Evolutionary conservation across 768 basidiomycete genomes (phyloP).

Genomic region (Inosperma sp.): DNA sequence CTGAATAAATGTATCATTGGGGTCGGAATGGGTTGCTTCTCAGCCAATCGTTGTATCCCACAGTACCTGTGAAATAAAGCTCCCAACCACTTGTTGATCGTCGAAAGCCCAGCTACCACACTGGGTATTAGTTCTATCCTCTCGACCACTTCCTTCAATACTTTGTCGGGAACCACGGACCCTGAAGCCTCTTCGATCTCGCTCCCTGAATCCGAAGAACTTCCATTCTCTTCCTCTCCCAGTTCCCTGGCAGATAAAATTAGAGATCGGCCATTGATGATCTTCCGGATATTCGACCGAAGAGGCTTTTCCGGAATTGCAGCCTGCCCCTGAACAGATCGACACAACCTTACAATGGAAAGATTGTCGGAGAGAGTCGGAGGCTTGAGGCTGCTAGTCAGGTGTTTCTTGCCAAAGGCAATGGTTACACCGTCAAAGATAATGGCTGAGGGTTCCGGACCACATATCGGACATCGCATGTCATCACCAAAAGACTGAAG

Average conservation of each 20-base stretch:
- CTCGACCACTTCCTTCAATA: neutral
- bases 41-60: neutral
- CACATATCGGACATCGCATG: constrained; percentile 23
- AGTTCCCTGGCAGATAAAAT: neutral
- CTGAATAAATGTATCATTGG: neutral
- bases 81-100: neutral
- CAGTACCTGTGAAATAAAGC: neutral
- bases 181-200: too few species aligned
- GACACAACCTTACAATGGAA: neutral
- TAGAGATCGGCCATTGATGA: neutral
- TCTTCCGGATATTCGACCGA: neutral
- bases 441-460: constrained; percentile 18
- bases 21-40: neutral
- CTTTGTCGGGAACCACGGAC: neutral
- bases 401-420: constrained; percentile 24
- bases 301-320: neutral
- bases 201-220: neutral
- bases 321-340: neutral
- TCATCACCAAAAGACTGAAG: constrained; percentile 15
- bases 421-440: constrained; percentile 29
- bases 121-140: neutral
- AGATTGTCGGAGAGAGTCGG: constrained; percentile 2
- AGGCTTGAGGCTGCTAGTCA: constrained; percentile 18
- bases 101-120: neutral
- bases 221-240: neutral